Conservation (phyloP, 2,329 filamentous ascomycete genomes). For the Eutypella sp. region DNA sequence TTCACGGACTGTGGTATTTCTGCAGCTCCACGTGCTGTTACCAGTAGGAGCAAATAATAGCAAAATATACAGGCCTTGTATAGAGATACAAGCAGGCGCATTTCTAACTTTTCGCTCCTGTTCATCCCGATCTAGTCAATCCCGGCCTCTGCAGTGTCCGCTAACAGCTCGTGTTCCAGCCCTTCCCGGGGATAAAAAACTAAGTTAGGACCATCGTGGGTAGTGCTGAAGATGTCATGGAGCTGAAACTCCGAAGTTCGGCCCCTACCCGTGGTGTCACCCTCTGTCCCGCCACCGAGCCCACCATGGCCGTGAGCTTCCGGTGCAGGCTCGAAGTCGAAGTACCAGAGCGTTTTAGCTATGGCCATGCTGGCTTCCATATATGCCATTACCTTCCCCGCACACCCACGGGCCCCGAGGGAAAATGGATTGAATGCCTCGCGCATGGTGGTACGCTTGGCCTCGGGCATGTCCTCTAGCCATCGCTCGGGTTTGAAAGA, state of each 20-base stretch:
- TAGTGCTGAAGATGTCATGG: neutral
- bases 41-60: too few species aligned
- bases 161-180: too few species aligned
- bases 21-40: too few species aligned
- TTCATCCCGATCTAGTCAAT: too few species aligned
- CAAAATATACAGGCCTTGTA: too few species aligned
- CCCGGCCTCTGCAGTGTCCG: too few species aligned
- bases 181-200: too few species aligned
- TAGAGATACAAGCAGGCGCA: too few species aligned
- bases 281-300: neutral
- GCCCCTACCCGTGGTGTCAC: too few species aligned
- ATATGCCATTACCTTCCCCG: constrained; percentile 42
- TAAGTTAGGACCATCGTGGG: neutral
- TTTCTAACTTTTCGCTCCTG: too few species aligned
- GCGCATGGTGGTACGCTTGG: constrained; percentile 13
- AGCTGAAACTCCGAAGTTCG: neutral
- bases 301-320: neutral
- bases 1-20: too few species aligned
- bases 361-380: constrained; percentile 37
- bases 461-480: neutral
- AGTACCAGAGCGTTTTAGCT: constrained; percentile 33
- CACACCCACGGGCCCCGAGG: constrained; percentile 35
- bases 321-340: constrained; percentile 22
- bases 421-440: constrained; percentile 29
- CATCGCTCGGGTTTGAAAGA: constrained; percentile 5